Percentiles rank a stretch among this genome's conserved stretches.
Conservation (phyloP, 192 early-diverging fungal genomes). For the Coemansia sp. region DNA sequence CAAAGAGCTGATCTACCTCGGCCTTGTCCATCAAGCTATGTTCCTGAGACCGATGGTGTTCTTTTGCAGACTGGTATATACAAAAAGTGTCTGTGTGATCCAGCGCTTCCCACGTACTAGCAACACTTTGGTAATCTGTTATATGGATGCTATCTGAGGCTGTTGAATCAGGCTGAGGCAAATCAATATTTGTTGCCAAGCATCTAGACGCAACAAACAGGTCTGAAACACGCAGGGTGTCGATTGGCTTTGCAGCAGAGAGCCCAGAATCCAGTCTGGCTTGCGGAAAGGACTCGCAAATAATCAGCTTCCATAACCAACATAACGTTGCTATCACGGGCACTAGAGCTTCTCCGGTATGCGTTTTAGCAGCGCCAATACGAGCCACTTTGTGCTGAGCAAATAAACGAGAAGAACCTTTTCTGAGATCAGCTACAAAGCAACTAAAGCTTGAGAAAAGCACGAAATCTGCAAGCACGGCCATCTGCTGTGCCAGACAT, state of each 20-base stretch:
- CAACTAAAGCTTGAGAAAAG: neutral
- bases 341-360: too few species aligned
- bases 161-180: neutral
- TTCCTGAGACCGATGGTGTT: neutral
- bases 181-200: neutral
- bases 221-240: neutral
- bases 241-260: neutral
- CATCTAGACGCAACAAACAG: neutral
- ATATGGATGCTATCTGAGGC: neutral
- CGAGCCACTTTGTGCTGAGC: neutral
- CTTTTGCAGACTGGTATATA: neutral
- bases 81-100: neutral
- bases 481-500: slow-evolving; percentile 1
- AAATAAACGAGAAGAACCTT: neutral
- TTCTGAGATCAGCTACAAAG: slow-evolving; percentile 4
- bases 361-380: neutral
- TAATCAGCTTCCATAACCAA: slow-evolving; percentile 1
- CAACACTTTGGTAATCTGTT: neutral
- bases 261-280: neutral
- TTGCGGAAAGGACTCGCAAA: neutral
- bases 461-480: neutral
- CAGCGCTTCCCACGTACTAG: neutral
- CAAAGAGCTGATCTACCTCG: slow-evolving; percentile 1
- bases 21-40: neutral
- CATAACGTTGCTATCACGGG: neutral